Conservation (phyloP, 495 filamentous ascomycete genomes). For the Paragyromitra xinjiangensis region DNA sequence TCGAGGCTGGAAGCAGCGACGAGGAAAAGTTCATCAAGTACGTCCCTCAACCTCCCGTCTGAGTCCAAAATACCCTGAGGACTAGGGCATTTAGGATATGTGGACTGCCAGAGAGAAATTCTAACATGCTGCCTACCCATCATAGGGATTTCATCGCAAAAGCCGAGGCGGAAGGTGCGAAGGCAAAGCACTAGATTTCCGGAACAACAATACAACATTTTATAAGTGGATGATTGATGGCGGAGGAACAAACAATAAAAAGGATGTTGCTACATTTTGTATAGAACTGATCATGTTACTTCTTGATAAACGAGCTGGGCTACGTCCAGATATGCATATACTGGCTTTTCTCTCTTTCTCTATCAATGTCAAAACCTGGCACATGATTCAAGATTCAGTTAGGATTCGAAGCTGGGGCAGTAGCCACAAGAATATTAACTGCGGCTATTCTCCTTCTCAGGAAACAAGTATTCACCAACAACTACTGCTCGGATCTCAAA, state of each 20-base stretch:
- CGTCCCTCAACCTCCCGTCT: constrained; percentile 55
- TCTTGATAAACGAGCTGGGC: neutral
- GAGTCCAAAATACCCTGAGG: constrained; percentile 7
- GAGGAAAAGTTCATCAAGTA: constrained; percentile 99
- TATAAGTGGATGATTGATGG: constrained; percentile 24
- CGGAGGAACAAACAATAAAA: constrained; percentile 23
- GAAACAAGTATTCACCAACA: neutral
- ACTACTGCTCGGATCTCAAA: neutral
- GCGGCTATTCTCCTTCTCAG: neutral
- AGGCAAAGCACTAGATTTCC: constrained; percentile 69
- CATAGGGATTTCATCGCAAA: constrained; percentile 80
- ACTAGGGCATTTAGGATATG: neutral
- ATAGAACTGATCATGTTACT: constrained; percentile 36
- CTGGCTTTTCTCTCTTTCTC: neutral
- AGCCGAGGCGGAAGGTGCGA: constrained; percentile 71
- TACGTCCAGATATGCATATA: neutral
- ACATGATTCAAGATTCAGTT: neutral
- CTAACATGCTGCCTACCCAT: constrained; percentile 53
- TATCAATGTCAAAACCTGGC: neutral
- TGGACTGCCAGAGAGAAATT: neutral
- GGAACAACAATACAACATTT: neutral
- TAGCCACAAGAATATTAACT: neutral
- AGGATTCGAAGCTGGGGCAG: neutral
- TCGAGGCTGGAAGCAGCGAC: constrained; percentile 87
- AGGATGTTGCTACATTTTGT: constrained; percentile 30